Evolutionary conservation across 805 yeast genomes (phyloP), one percentile per base, ranked within the genome.

Genomic region (Spathaspora passalidarum): DNA sequence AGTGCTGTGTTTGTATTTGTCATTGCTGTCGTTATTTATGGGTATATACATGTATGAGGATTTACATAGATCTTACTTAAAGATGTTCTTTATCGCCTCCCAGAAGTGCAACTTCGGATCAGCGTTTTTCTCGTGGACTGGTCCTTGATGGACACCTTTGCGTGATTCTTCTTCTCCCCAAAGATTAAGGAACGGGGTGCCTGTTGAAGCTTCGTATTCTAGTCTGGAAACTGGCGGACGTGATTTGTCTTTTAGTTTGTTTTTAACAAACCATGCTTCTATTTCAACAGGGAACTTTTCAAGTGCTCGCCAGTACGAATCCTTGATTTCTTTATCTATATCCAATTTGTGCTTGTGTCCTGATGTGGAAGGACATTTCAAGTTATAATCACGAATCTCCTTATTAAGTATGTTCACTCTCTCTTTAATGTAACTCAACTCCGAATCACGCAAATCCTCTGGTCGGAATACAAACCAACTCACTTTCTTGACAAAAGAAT

Each of bases 291-390:
- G 52, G 20, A 59, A 54, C 13, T 48, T 38, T 3, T 44, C 44
- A 14, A 58, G 25, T 1, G 57, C 48, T 26, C 62, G 37, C 32
- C 49, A 42, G 40, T 52, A 50, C 10, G 54, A 38, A 25, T 43
- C 45, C 9, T 46, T 40, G 1, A 69, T 21, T 52, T 72, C 77
- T 3, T 46, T 51, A 5, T 57, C 61, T 10, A 53, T 45, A 3
- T 52, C 41, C 34, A 72, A 49, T 51, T 72, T 72, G 55, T 70
- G 54, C 45, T 69, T 72, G 51, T 72, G 77, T 10, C 70, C 54
- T 20, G 52, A 60, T 6, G 59, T 44, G 3, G 73, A 62, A 1
- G 77, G 77, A 13, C 67, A 58, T 48, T 68, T 73, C 38, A 72
- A 55, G 43, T 72, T 72, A 49, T 69, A 72, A 44, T 54, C 54